These are phyloP conservation scores for Cucurbita maxima DNA, from an alignment of 306 rosid genomes.

Conservation along the genomic window DNA sequence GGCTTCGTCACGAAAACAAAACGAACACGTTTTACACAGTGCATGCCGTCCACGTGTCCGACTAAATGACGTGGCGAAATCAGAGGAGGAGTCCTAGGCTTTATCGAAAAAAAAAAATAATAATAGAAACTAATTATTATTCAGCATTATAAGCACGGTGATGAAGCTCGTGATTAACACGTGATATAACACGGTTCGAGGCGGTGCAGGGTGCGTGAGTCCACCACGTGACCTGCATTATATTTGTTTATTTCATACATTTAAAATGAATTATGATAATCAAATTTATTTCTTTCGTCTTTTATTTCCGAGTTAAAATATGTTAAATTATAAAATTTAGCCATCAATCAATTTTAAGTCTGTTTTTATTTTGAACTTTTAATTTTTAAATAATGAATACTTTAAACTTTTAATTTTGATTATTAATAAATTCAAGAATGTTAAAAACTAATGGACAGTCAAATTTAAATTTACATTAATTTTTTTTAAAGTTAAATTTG, in stretches of 20 bases:
- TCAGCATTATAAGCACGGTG: not conserved
- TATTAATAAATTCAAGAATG: too few relatives aligned
- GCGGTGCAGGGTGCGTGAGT: not conserved
- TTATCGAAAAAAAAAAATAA: not conserved
- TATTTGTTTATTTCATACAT: not conserved
- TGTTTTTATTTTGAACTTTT: too few relatives aligned
- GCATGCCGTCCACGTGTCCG: conserved; percentile 6
- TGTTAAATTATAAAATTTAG: too few relatives aligned
- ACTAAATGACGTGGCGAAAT: not conserved
- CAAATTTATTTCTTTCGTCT: too few relatives aligned
- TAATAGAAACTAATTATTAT: not conserved
- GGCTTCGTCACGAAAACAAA: not conserved
- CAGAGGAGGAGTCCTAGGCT: not conserved
- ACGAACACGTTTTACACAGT: conserved; percentile 2
- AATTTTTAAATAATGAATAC: too few relatives aligned
- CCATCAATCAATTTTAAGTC: too few relatives aligned
- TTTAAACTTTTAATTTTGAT: too few relatives aligned
- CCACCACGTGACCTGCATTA: not conserved
- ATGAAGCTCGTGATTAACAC: conserved; percentile 1
- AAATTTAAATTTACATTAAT: too few relatives aligned
- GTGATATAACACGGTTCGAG: not conserved
- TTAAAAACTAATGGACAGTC: too few relatives aligned
- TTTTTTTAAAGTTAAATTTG: too few relatives aligned
- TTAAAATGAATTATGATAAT: too few relatives aligned
- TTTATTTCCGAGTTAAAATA: too few relatives aligned